Evolutionary conservation across 306 rosid genomes (phyloP).

Genomic region (Vigna nakashimae): DNA sequence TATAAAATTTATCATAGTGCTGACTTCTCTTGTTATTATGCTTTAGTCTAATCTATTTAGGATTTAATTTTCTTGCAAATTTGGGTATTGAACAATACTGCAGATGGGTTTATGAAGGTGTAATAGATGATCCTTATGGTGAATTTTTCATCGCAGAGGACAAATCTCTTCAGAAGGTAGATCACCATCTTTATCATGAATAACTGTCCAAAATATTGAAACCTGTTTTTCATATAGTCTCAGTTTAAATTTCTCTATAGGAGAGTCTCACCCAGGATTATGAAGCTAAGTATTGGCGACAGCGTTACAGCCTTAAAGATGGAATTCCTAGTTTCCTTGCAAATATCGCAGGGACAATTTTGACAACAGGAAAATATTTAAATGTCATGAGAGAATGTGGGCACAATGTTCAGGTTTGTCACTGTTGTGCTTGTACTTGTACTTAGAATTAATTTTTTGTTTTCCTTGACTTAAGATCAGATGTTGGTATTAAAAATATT

Average conservation of each 20-base stretch:
- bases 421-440: conserved; percentile 34
- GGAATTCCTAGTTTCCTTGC: conserved; percentile 97
- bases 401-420: conserved; percentile 89
- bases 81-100: conserved; percentile 47
- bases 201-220: conserved; percentile 33
- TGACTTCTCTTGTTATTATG: conserved; percentile 10
- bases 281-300: conserved; percentile 93
- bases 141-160: conserved; percentile 95
- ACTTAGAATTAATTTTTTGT: conserved; percentile 22
- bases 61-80: conserved; percentile 39
- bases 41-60: conserved; percentile 33
- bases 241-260: conserved; percentile 53
- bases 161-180: conserved; percentile 89
- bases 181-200: conserved; percentile 34
- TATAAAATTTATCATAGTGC: conserved; percentile 2
- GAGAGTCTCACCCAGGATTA: conserved; percentile 94
- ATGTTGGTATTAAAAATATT: conserved; percentile 15
- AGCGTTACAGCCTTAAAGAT: conserved; percentile 95
- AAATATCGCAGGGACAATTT: conserved; percentile 80
- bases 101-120: conserved; percentile 99
- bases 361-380: conserved; percentile 96
- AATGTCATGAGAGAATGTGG: conserved; percentile 99
- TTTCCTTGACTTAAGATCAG: conserved; percentile 15
- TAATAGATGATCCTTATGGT: conserved; percentile 94
- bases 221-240: conserved; percentile 44